Evolutionary conservation across 768 basidiomycete species (phyloP).

Genomic region (Paxillus ammoniavirescens): DNA sequence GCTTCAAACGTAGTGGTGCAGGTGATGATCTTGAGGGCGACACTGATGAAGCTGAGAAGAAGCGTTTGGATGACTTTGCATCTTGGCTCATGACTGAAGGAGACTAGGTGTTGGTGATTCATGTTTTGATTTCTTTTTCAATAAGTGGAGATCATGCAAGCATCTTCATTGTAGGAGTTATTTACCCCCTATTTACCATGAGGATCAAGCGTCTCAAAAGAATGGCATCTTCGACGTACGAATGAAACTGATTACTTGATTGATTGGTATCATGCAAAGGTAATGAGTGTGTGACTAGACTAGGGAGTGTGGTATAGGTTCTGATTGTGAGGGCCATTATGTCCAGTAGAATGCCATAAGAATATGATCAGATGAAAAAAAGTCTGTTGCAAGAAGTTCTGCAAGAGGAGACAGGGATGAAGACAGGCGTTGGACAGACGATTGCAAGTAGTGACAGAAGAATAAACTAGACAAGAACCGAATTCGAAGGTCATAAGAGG

Average conservation of each 20-base stretch:
- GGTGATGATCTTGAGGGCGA: conserved; percentile 63
- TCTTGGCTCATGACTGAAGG: conserved; percentile 83
- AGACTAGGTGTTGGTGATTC: conserved; percentile 39
- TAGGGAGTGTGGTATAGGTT: conserved; percentile 7
- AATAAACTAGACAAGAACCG: neutral
- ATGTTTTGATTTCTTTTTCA: neutral
- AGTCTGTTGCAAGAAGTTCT: too few relatives aligned
- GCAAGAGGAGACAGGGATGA: too few relatives aligned
- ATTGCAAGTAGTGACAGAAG: neutral
- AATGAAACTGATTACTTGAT: neutral
- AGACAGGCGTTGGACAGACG: too few relatives aligned
- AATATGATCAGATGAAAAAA: neutral
- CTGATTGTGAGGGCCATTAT: neutral
- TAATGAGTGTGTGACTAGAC: neutral
- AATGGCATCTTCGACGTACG: too few relatives aligned
- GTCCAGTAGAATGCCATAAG: neutral
- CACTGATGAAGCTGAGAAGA: conserved; percentile 75
- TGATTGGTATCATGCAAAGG: neutral
- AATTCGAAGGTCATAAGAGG: neutral
- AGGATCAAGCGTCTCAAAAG: too few relatives aligned
- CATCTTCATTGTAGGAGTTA: neutral
- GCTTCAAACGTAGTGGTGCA: conserved; percentile 73
- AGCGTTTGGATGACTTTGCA: conserved; percentile 84
- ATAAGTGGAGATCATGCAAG: neutral
- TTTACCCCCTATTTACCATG: neutral